These are phyloP conservation scores for Starmerella bacillaris DNA, from an alignment of 805 yeast genomes.

Conservation along the genomic window DNA sequence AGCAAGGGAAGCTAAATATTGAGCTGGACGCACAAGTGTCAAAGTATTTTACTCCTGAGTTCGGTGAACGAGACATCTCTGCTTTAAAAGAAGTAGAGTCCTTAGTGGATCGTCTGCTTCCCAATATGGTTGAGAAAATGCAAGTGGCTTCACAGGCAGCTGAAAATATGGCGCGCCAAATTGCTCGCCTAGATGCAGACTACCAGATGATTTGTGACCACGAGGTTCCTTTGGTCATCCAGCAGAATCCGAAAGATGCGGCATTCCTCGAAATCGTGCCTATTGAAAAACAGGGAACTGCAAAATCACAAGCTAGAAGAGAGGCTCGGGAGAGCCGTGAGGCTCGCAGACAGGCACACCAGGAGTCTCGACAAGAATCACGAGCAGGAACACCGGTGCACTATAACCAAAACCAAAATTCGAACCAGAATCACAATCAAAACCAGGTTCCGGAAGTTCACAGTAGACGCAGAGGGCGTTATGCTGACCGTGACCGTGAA, in stretches of 20 bases:
- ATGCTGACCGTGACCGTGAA: no score
- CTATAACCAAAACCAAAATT: background rate
- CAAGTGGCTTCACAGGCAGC: conserved; percentile 87
- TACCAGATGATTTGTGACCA: conserved; percentile 52
- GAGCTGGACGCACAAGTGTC: conserved; percentile 38
- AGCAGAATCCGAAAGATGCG: conserved; percentile 56
- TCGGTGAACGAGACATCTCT: conserved; percentile 1
- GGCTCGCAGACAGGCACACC: conserved; percentile 28
- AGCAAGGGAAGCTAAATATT: conserved; percentile 50
- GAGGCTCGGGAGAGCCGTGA: conserved; percentile 85
- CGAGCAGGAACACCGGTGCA: conserved; percentile 11
- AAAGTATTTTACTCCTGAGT: conserved; percentile 27
- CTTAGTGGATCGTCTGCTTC: conserved; percentile 51
- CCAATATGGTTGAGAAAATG: conserved; percentile 91
- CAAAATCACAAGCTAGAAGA: conserved; percentile 68
- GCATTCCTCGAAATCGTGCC: conserved; percentile 55
- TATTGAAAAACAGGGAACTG: conserved; percentile 37
- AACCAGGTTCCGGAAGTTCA: no score
- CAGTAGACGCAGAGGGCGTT: no score
- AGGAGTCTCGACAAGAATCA: conserved; percentile 8
- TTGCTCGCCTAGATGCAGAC: conserved; percentile 60
- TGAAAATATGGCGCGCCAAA: conserved; percentile 51
- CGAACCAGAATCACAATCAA: background rate
- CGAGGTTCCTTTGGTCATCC: conserved; percentile 66
- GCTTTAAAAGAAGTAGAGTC: conserved; percentile 24